Conservation (phyloP, 352 stramenopile genomes). For the Globisporangium alternatum region DNA sequence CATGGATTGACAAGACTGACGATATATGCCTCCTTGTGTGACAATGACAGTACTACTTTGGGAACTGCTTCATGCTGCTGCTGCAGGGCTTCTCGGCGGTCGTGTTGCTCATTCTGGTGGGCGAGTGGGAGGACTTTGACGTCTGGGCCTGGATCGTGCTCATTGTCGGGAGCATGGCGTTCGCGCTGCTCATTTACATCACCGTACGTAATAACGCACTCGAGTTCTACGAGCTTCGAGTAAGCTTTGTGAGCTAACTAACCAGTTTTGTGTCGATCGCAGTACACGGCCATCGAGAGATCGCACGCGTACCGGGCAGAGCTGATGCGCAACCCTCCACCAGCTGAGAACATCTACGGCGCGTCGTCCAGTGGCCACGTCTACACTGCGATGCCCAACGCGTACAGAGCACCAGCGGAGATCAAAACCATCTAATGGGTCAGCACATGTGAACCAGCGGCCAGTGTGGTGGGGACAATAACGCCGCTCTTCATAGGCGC, state of each 20-base stretch:
- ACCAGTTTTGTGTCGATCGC: background rate
- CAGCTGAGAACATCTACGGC: constrained; percentile 74
- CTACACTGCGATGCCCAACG: constrained; percentile 63
- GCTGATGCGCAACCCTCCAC: constrained; percentile 80
- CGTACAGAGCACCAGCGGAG: constrained; percentile 49
- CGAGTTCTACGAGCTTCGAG: too few relatives aligned
- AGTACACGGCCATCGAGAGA: constrained; percentile 75
- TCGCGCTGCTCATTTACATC: constrained; percentile 67
- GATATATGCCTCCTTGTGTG: background rate
- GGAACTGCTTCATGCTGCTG: constrained; percentile 84
- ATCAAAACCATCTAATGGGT: constrained; percentile 71
- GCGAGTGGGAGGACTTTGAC: constrained; percentile 76
- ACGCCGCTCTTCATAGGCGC: too few relatives aligned
- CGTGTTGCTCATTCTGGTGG: constrained; percentile 71
- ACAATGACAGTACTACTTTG: constrained; percentile 71
- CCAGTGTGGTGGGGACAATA: too few relatives aligned
- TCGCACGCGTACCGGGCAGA: constrained; percentile 78
- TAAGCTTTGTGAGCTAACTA: background rate
- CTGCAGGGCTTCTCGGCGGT: constrained; percentile 71
- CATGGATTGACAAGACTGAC: background rate
- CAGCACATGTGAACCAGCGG: background rate
- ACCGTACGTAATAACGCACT: constrained; percentile 29
- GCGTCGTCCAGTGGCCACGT: constrained; percentile 39
- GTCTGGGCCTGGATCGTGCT: constrained; percentile 70
- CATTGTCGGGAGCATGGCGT: constrained; percentile 63